Percentiles rank a stretch among this genome's conserved stretches.
Conservation (phyloP, 257 asterid genomes). For the Ehretia macrophylla region DNA sequence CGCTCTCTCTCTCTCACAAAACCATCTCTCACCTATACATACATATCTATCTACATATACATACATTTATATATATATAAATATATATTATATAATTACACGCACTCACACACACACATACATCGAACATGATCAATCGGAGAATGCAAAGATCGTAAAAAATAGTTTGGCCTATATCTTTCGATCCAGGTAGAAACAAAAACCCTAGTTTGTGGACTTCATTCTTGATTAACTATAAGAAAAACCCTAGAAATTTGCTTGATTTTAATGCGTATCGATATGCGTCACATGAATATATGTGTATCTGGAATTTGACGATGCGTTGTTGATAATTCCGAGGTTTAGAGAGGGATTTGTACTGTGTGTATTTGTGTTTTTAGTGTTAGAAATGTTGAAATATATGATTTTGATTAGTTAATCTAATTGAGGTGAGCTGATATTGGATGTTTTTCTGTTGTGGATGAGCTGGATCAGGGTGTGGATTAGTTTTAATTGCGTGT, state of each 20-base stretch:
- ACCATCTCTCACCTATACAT: slow-evolving; percentile 13
- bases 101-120: background rate
- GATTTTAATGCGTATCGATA: slow-evolving; percentile 4
- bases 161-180: slow-evolving; percentile 13
- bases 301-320: background rate
- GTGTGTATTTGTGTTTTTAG: background rate
- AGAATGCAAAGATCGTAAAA: slow-evolving; percentile 21
- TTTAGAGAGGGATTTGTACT: background rate
- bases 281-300: background rate
- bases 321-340: slow-evolving; percentile 8
- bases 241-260: slow-evolving; percentile 12
- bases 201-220: slow-evolving; percentile 20
- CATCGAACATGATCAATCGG: slow-evolving; percentile 27
- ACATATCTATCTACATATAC: slow-evolving; percentile 15
- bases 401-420: slow-evolving; percentile 7
- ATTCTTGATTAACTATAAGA: background rate
- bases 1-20: slow-evolving; percentile 12
- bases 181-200: slow-evolving; percentile 31
- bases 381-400: slow-evolving; percentile 1
- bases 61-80: background rate
- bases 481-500: slow-evolving; percentile 17
- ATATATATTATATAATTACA: too few relatives aligned
- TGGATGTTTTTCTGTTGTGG: slow-evolving; percentile 16
- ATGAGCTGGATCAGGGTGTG: slow-evolving; percentile 39
- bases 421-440: slow-evolving; percentile 19